Base-by-base conservation (phyloP, 2,329 filamentous ascomycete species). In the Cytospora schulzeri region DNA sequence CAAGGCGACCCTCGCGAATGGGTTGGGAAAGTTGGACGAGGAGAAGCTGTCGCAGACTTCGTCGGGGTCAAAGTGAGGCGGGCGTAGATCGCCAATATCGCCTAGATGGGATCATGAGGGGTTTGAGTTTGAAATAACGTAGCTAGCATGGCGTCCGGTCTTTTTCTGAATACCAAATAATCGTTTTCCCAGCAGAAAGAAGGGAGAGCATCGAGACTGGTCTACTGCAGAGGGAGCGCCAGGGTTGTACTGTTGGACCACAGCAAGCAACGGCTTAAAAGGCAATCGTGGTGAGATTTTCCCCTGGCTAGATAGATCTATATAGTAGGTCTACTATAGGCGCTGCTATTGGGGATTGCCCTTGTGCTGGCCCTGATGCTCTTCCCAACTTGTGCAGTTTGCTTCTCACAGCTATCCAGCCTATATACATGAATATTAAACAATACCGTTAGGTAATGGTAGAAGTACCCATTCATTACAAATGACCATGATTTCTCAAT, bases 1-100 rank as follows among this genome's bases (percentile, higher is more conserved):
- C n/a, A 80, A 73, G 9, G 55, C 59, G 6, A 8, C 52, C 4
- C 9, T 52, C 24, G 24, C 41, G 24, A 56, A 45, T 22, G 66
- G 57, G 3, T 17, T 5, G 29, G 48, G 7, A 4, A 45, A 35
- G 19, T 5, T 12, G 26, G 62, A 60, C 28, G 62, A 51, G 4
- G 62, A 53, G 31, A 52, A 57, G 54, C 22, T 53, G 14, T 58
- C 64, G 14, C 31, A 57, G 33, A 19, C 24, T 24, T 62, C 48
- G 29, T 62, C 54, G n/a, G 52, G 24, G 48, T 62, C 59, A 2
- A 66, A 57, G 31, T 60, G 61, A 64, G 9, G 5, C n/a, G 31
- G 26, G 19, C 5, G 29, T 22, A 7, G 6, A 17, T 38, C 6
- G 41, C 6, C 29, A n/a, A 28, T 57, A 24, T 15, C 38, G 52